Evolutionary conservation across 2,329 filamentous ascomycete species (phyloP), one percentile per base, ranked within the genome.

Genomic region (Ophiostoma sp.): DNA sequence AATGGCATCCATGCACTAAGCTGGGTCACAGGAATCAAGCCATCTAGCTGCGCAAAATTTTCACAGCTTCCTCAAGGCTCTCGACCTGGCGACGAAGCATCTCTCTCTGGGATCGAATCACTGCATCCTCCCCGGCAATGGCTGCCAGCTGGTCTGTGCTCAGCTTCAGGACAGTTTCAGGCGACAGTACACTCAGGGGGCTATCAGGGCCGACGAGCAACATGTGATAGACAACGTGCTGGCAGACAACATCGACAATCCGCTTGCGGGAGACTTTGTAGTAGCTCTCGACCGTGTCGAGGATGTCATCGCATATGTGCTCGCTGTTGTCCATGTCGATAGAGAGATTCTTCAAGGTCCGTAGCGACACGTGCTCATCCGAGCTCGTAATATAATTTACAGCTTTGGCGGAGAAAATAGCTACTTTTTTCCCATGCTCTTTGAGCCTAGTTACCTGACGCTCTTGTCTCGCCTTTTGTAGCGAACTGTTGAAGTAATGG

Each of bases 231-330:
- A 84, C 77, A 0, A 81, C 85, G 70, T 83, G 81, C 71, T 82
- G 81, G 44, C 81, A 86, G 1, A 92, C 75, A 3, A 79, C 82
- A 72, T 91, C 88, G 1, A 89, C 81, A 69, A 91, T 89, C 0
- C 87, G 82, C 73, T 84, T 84, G 12, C 79, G 79, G 0, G 86
- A 80, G 1, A 89, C 83, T 40, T 84, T 81, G 77, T 91, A 90
- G 75, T 88, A 91, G 1, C 82, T 80, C 41, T 79, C 75, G 0
- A 91, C 78, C 1, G 85, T 83, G 69, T 90, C 83, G 68, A 89
- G 85, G 4, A 90, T 82, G 9, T 87, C 81, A 45, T 83, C 78
- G 64, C 70, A 71, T 0, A 69, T 64, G 12, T 73, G 71, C 16
- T 74, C 67, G 1, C 52, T 66, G 64, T 74, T 74, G 16, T 52